These are phyloP conservation scores for Alternaria infectoria DNA, from an alignment of 2,329 filamentous ascomycete genomes.

Conservation along the genomic window DNA sequence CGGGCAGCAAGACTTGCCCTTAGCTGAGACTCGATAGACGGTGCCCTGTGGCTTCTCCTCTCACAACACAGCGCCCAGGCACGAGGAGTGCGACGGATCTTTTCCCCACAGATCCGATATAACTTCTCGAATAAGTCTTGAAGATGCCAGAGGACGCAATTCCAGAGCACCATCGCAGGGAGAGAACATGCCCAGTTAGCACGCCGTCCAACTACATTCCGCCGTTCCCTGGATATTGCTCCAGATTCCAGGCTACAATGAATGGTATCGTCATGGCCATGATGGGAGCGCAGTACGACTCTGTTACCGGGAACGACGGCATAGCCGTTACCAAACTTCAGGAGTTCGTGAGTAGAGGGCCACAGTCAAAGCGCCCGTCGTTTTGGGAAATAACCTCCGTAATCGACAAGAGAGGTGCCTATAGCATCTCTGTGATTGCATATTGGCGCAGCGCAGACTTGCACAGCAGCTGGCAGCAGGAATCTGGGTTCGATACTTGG, in stretches of 20 bases:
- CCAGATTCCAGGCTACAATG: slow-evolving; percentile 41
- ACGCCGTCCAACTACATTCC: slow-evolving; percentile 34
- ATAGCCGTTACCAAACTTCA: slow-evolving; percentile 21
- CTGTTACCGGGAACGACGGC: not conserved
- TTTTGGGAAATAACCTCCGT: slow-evolving; percentile 47
- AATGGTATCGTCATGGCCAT: slow-evolving; percentile 45
- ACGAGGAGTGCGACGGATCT: not conserved
- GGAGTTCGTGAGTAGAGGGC: slow-evolving; percentile 14
- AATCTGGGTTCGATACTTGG: slow-evolving; percentile 49
- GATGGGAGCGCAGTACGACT: slow-evolving; percentile 40
- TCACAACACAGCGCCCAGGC: not conserved
- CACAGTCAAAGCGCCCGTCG: slow-evolving; percentile 16
- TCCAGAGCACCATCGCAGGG: slow-evolving; percentile 24
- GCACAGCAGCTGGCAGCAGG: slow-evolving; percentile 41
- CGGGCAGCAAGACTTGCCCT: not conserved
- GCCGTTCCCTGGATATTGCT: slow-evolving; percentile 40
- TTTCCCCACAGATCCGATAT: too few species aligned
- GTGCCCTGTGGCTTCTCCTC: not conserved
- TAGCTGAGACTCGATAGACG: not conserved
- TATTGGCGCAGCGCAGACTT: slow-evolving; percentile 47
- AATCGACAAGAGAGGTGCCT: slow-evolving; percentile 32
- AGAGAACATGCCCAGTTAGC: slow-evolving; percentile 23
- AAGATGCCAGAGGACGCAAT: slow-evolving; percentile 36
- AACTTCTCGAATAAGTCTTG: not conserved
- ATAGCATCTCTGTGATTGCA: slow-evolving; percentile 47